phyloP scores from a whole-genome alignment of 2,329 filamentous ascomycete genomes.

The Madurella mycetomatis region DNA sequence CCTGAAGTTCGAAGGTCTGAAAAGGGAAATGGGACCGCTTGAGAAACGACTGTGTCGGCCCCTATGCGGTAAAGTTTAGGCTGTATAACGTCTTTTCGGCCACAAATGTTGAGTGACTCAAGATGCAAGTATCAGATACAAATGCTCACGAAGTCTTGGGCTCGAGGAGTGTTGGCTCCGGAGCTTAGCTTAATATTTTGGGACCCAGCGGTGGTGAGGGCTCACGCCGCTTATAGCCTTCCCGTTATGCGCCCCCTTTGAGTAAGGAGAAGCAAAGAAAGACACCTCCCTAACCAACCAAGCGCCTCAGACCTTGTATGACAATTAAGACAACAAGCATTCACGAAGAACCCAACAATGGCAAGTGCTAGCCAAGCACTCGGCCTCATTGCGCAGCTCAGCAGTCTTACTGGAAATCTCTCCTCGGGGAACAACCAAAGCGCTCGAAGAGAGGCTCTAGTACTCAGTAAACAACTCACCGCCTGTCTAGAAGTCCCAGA shows the following conservation, averaged over 20 bases:
- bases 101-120: neutral
- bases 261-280: neutral
- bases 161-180: neutral
- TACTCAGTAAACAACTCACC: neutral
- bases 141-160: neutral
- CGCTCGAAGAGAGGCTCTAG: neutral
- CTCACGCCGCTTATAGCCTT: neutral
- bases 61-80: too few species aligned
- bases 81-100: too few species aligned
- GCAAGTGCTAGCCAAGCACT: neutral
- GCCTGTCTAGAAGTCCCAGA: neutral
- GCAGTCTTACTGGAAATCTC: neutral
- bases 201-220: neutral
- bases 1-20: too few species aligned
- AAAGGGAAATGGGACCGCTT: too few species aligned
- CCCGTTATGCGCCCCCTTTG: neutral
- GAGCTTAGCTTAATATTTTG: neutral
- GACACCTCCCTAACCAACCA: too few species aligned
- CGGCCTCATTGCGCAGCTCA: neutral
- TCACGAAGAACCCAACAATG: neutral
- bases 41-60: too few species aligned
- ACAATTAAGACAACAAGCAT: too few species aligned
- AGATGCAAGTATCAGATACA: neutral
- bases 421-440: neutral
- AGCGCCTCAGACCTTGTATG: too few species aligned